Conservation (phyloP, 2,329 filamentous ascomycete genomes). For the Fusarium palustre region DNA sequence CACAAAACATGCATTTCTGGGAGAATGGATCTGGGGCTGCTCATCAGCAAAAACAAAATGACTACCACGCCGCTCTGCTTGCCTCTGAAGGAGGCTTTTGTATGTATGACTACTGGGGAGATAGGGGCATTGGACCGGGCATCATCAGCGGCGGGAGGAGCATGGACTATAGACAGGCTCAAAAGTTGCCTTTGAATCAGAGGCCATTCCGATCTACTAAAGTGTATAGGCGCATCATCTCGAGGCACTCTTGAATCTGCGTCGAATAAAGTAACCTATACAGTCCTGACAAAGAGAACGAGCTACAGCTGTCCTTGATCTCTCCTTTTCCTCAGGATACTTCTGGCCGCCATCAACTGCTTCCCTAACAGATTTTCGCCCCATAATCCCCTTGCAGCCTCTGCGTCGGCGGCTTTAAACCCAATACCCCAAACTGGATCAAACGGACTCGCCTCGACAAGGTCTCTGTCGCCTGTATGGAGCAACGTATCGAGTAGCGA, state of each 20-base stretch:
- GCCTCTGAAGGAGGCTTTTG: slow-evolving; percentile 45
- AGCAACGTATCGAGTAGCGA: slow-evolving; percentile 63
- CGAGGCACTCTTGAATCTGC: background rate
- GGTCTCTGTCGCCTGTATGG: slow-evolving; percentile 67
- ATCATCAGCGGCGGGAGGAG: slow-evolving; percentile 26
- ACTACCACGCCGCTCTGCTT: slow-evolving; percentile 52
- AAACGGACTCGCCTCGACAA: slow-evolving; percentile 71
- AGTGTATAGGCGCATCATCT: slow-evolving; percentile 16
- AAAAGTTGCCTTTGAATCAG: slow-evolving; percentile 36
- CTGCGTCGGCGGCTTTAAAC: slow-evolving; percentile 64
- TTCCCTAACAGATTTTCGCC: slow-evolving; percentile 74
- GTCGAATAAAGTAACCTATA: background rate
- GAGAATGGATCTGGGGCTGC: slow-evolving; percentile 42
- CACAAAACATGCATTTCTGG: slow-evolving; percentile 33
- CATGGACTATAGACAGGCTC: slow-evolving; percentile 37
- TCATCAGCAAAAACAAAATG: slow-evolving; percentile 39
- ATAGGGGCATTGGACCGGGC: slow-evolving; percentile 28
- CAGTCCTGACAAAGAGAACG: background rate
- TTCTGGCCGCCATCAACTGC: slow-evolving; percentile 69
- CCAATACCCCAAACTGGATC: slow-evolving; percentile 77
- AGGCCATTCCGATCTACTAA: slow-evolving; percentile 25
- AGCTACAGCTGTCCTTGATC: background rate
- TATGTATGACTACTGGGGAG: slow-evolving; percentile 48
- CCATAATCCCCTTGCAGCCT: slow-evolving; percentile 62
- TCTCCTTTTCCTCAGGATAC: slow-evolving; percentile 60